Base-by-base conservation (phyloP, 2,329 filamentous ascomycete genomes). In the Cladosporium sphaerospermum region DNA sequence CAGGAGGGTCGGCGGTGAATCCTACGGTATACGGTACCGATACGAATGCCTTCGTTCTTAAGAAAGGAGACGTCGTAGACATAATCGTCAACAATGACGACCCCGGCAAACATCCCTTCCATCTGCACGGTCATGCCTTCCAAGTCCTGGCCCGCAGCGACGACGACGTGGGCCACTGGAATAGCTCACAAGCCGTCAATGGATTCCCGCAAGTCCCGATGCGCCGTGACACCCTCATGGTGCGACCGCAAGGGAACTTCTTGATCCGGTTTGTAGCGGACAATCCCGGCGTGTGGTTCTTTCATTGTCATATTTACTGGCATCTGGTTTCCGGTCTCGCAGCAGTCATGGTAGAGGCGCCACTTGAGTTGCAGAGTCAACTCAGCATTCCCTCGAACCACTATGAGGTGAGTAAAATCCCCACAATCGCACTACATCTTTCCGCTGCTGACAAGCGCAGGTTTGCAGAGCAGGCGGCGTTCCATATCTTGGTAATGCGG, bases 81-180 rank as follows among this genome's bases (percentile, higher is more conserved):
- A 78, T 92, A 47, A 71, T 89, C 14, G 73, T 92, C n/a, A 88
- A 90, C 73, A 92, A 90, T 64, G 75, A 82, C 42, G 88, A 92
- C 61, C 77, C 55, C 73, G 76, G 88, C 40, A 83, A 82, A 8
- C 86, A 90, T 62, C 89, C 83, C 0, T 84, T 85, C 73, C 83
- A 87, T 68, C 70, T 95, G 1, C 90, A 93, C 71, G 87, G 87
- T 0, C 86, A 89, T 67, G 74, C 80, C 59, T 89, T 90, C 71
- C 86, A 88, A 68, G 72, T 82, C 14, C 61, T 78, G 32, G 55
- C 62, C n/a, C 68, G 67, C 49, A 68, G 57, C 46, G 67, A 61
- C 9, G 67, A 67, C 11, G 57, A 69, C 9, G 58, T 55, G 18
- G 68, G 64, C 48, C 47, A 60, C 61, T 69, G 67, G 52, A 60